A percentile compares a stretch with the other conserved stretches of the same genome.
phyloP scores from a whole-genome alignment of 2,329 filamentous ascomycete species.

The Colletotrichum sp. region DNA sequence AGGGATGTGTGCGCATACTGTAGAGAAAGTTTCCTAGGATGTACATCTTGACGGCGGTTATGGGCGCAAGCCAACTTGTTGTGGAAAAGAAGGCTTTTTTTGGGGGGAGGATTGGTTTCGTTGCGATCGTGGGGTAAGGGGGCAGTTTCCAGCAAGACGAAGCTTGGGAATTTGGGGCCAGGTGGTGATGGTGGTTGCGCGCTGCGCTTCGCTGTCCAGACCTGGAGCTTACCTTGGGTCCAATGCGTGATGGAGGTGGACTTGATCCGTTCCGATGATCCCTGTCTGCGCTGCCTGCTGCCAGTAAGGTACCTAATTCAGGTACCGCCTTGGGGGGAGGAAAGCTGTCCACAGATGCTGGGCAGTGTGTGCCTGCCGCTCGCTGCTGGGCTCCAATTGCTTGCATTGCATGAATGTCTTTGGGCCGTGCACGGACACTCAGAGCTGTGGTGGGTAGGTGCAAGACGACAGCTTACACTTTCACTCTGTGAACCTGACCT shows the following conservation, averaged over 20 bases:
- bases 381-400: neutral
- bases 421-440: slow-evolving; percentile 8
- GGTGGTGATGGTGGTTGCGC: slow-evolving; percentile 2
- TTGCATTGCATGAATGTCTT: neutral
- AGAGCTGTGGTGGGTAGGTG: slow-evolving; percentile 10
- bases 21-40: slow-evolving; percentile 78
- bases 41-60: slow-evolving; percentile 55
- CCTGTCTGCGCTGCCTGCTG: neutral
- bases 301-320: neutral
- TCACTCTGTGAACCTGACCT: neutral
- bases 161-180: neutral
- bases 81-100: neutral
- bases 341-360: neutral
- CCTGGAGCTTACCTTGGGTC: neutral
- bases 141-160: neutral
- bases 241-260: slow-evolving; percentile 21
- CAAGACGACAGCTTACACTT: slow-evolving; percentile 21
- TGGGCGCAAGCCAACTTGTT: neutral
- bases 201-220: slow-evolving; percentile 9
- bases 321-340: neutral
- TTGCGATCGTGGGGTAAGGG: neutral
- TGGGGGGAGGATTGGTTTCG: neutral
- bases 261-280: slow-evolving; percentile 12
- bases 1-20: slow-evolving; percentile 28
- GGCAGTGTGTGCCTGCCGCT: neutral